phyloP scores from a whole-genome alignment of 1,284 basidiomycete genomes.

The Sanguinoderma infundibulare region DNA sequence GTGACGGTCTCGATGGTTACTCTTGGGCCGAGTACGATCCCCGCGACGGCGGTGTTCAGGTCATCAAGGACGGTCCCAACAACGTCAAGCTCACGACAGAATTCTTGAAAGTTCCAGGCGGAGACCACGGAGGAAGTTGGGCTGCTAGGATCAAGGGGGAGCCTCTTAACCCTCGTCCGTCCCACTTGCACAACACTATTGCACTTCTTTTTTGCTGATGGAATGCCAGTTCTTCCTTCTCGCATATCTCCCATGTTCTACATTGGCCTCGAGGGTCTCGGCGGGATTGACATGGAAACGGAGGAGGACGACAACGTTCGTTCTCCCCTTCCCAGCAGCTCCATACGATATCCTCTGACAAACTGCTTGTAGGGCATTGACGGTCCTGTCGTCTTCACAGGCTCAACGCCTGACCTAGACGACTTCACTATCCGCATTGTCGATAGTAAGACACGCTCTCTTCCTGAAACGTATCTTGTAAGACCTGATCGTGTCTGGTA shows the following conservation, averaged over 20 bases:
- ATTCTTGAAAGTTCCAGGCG: conserved; percentile 82
- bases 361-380: conserved; percentile 64
- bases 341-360: not conserved
- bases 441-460: conserved; percentile 58
- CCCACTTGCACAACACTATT: not conserved
- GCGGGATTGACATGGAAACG: conserved; percentile 79
- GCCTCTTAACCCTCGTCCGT: conserved; percentile 71
- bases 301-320: conserved; percentile 74
- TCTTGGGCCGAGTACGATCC: conserved; percentile 90
- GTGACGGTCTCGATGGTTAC: conserved; percentile 80
- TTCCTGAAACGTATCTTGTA: not conserved
- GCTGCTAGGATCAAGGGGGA: conserved; percentile 86
- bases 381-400: conserved; percentile 70
- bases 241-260: conserved; percentile 84
- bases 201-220: not conserved
- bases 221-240: conserved; percentile 51
- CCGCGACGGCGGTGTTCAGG: conserved; percentile 83
- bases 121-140: conserved; percentile 87
- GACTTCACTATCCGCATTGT: conserved; percentile 82
- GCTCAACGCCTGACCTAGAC: conserved; percentile 78
- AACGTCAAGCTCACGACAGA: conserved; percentile 88
- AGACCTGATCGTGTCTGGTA: conserved; percentile 32
- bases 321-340: not conserved
- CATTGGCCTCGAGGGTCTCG: conserved; percentile 84
- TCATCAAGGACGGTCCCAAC: conserved; percentile 80